phyloP scores from a whole-genome alignment of 192 early-diverging fungal species.

The Coemansia sp. region DNA sequence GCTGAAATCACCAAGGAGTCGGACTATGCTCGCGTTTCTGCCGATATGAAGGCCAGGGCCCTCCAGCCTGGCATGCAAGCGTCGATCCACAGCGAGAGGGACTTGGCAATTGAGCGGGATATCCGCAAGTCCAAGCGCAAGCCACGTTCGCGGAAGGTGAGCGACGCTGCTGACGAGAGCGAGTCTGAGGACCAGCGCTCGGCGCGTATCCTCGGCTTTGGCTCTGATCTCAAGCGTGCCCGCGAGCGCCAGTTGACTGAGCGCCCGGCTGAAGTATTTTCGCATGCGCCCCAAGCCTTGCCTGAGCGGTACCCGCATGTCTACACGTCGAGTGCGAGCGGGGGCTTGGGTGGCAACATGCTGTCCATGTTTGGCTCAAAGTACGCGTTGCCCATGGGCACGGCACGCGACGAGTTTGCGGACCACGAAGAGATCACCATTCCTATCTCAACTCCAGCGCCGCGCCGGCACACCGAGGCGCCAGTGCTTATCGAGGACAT shows the following conservation, averaged over 20 bases:
- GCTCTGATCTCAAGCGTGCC: conserved; percentile 36
- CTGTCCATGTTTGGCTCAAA: conserved; percentile 79
- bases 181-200: conserved; percentile 27
- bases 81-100: conserved; percentile 31
- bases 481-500: conserved; percentile 69
- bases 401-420: conserved; percentile 70
- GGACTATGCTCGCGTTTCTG: conserved; percentile 29
- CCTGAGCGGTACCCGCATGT: conserved; percentile 77
- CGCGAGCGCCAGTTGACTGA: conserved; percentile 53
- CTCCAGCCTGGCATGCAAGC: conserved; percentile 36
- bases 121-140: conserved; percentile 36
- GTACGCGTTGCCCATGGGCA: conserved; percentile 81
- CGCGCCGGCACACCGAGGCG: conserved; percentile 66
- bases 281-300: conserved; percentile 3
- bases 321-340: conserved; percentile 63
- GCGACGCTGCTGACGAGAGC: not conserved
- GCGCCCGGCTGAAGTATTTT: conserved; percentile 31
- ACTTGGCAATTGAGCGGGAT: conserved; percentile 41
- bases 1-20: conserved; percentile 29
- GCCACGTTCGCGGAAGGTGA: not conserved
- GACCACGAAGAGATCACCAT: conserved; percentile 94
- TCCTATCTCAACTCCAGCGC: conserved; percentile 74
- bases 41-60: conserved; percentile 8
- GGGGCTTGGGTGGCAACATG: conserved; percentile 62
- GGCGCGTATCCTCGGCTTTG: conserved; percentile 43